Evolutionary conservation across 805 yeast species (phyloP), one percentile per base, ranked within the genome.

Genomic region (Metschnikowia borealis): DNA sequence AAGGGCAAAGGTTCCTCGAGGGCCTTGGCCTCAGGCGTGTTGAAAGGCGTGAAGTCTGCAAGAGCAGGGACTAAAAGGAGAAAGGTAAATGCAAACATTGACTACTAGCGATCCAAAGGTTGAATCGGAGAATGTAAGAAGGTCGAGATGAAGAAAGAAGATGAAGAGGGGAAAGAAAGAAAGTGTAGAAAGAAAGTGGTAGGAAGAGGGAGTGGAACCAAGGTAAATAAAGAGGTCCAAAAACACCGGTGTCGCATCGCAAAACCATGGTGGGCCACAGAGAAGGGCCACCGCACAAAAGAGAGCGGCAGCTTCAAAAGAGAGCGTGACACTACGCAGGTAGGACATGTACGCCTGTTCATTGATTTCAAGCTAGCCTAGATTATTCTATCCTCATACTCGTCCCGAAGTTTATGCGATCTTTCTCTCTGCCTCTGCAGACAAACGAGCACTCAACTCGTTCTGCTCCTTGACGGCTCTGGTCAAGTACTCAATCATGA

Each of bases 381-480:
- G 43, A 39, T 29, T n/a, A 42, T 33, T 42, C 45, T 42, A 33
- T 39, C 43, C 43, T 39, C 29, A 26, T 26, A 11, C 11, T 39
- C 43, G 33, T 20, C 15, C 45, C 44, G 38, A 15, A n/a, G 32
- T 14, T 41, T 49, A 54, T 49, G 55, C 54, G 33, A 51, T 47
- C 56, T 54, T 55, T 56, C 54, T 55, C 55, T 58, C 62, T 20
- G 60, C 62, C 55, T 57, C 61, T 34, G 85, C 81, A 44, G 89
- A 83, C 61, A 88, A 77, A 66, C 87, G 82, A 44, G 89, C 83
- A 61, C 89, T 82, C 62, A 86, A 75, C 65, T 86, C 91, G 56
- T 88, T 78, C 72, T 89, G 96, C 55, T 89, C 86, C 72, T 86
- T 87, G 60, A 89, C 83, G 49, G 94, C 87, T 58, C 85, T 82